Percentiles rank a stretch among this genome's conserved stretches.
phyloP scores from a whole-genome alignment of 192 early-diverging fungal species.

The Coemansia sp. region DNA sequence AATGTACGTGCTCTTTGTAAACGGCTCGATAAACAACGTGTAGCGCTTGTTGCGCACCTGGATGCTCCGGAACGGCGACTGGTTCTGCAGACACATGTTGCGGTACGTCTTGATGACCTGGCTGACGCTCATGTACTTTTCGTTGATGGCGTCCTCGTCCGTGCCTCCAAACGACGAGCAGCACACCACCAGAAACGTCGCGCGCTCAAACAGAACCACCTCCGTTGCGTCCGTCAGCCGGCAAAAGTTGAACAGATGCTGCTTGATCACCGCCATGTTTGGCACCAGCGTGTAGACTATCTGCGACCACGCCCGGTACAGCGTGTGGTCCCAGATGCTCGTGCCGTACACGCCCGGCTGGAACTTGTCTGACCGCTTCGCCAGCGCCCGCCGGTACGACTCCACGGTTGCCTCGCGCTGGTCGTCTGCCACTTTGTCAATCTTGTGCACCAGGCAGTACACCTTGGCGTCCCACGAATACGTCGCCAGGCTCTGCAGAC shows the following conservation, averaged over 20 bases:
- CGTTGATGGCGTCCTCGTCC: neutral
- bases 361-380: slow-evolving; percentile 24
- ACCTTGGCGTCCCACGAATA: slow-evolving; percentile 89
- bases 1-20: slow-evolving; percentile 55
- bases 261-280: slow-evolving; percentile 80
- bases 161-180: neutral
- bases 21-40: slow-evolving; percentile 50
- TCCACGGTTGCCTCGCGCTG: slow-evolving; percentile 53
- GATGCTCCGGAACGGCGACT: slow-evolving; percentile 83
- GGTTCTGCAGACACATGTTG: slow-evolving; percentile 37
- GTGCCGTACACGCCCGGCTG: slow-evolving; percentile 31
- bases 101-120: slow-evolving; percentile 49
- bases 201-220: slow-evolving; percentile 91
- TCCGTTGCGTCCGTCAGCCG: slow-evolving; percentile 88
- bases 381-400: slow-evolving; percentile 24
- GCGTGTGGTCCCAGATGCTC: slow-evolving; percentile 37
- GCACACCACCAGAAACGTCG: slow-evolving; percentile 95
- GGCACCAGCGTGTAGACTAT: slow-evolving; percentile 96
- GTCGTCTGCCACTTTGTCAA: slow-evolving; percentile 85
- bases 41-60: slow-evolving; percentile 73
- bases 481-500: slow-evolving; percentile 74
- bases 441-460: slow-evolving; percentile 97
- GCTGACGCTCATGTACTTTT: slow-evolving; percentile 38
- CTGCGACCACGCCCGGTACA: slow-evolving; percentile 86
- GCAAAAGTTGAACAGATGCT: slow-evolving; percentile 76